Percentiles rank a stretch among this genome's conserved stretches.
Evolutionary conservation across 73 alveolate species (phyloP).

Genomic region (Effrenium voratum): DNA sequence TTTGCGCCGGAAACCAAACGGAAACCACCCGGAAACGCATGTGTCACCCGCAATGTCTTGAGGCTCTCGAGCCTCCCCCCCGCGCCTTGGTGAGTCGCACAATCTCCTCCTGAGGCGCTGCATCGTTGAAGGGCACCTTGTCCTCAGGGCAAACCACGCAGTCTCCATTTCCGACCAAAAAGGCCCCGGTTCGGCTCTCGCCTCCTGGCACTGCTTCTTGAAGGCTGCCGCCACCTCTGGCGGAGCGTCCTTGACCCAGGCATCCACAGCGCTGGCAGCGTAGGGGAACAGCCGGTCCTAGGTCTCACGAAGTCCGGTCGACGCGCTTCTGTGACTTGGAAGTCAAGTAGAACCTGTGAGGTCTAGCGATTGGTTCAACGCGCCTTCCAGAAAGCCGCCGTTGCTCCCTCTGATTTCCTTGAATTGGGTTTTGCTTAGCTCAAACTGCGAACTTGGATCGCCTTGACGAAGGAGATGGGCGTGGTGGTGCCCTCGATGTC

Average conservation of each 20-base stretch:
- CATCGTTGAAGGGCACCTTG: slow-evolving; percentile 33
- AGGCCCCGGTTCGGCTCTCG: too few relatives aligned
- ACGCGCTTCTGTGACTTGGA: neutral
- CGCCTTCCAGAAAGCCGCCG: too few relatives aligned
- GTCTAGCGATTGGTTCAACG: neutral
- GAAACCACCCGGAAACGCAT: neutral
- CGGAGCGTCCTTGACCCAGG: slow-evolving; percentile 43
- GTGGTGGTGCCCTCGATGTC: slow-evolving; percentile 93
- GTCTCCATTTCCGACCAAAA: too few relatives aligned
- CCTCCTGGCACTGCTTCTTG: slow-evolving; percentile 62
- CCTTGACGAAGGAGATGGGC: slow-evolving; percentile 90
- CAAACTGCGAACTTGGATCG: too few relatives aligned
- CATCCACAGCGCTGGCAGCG: slow-evolving; percentile 63
- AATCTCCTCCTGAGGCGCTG: slow-evolving; percentile 48
- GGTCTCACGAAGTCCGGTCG: neutral
- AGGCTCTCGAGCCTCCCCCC: neutral
- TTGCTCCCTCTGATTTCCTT: too few relatives aligned
- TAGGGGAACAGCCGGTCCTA: slow-evolving; percentile 73
- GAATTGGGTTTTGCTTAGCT: too few relatives aligned
- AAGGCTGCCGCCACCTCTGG: slow-evolving; percentile 25
- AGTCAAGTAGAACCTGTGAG: neutral
- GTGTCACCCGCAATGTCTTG: neutral
- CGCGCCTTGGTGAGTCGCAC: slow-evolving; percentile 66
- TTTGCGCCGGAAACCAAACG: neutral
- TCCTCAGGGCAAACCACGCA: too few relatives aligned